phyloP scores from a whole-genome alignment of 768 basidiomycete species.

The Leccinellum albellum region DNA sequence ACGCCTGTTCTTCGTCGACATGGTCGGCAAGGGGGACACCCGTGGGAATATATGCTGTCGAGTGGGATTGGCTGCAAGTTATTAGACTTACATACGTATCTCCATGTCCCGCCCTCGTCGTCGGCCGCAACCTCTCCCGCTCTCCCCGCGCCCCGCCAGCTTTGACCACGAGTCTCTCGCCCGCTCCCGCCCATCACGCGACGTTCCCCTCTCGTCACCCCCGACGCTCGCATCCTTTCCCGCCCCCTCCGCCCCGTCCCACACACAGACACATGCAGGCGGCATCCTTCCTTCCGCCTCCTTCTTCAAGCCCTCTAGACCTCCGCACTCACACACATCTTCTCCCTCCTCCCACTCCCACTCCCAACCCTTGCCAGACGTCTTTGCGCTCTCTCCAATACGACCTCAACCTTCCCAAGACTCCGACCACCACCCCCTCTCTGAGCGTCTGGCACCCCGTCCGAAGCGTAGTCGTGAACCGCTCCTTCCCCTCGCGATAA shows the following conservation, averaged over 20 bases:
- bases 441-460: conserved; percentile 33
- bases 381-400: conserved; percentile 41
- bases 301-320: conserved; percentile 72
- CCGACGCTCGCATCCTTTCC: conserved; percentile 10
- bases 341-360: conserved; percentile 31
- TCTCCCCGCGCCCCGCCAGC: conserved; percentile 5
- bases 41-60: conserved; percentile 13
- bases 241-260: conserved; percentile 40
- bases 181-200: conserved; percentile 5
- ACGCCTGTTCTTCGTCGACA: conserved; percentile 7
- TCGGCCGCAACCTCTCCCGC: not conserved
- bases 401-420: conserved; percentile 37
- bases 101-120: not conserved
- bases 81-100: not conserved
- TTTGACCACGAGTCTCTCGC: conserved; percentile 17
- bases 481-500: conserved; percentile 49
- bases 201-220: conserved; percentile 25
- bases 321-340: conserved; percentile 44
- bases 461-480: conserved; percentile 71
- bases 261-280: conserved; percentile 65
- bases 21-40: not conserved
- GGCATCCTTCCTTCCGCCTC: conserved; percentile 77
- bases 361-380: conserved; percentile 26
- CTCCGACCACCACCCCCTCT: conserved; percentile 36
- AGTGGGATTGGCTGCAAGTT: not conserved